Evolutionary conservation across 257 asterid genomes (phyloP).

Genomic region (Linaria vulgaris): DNA sequence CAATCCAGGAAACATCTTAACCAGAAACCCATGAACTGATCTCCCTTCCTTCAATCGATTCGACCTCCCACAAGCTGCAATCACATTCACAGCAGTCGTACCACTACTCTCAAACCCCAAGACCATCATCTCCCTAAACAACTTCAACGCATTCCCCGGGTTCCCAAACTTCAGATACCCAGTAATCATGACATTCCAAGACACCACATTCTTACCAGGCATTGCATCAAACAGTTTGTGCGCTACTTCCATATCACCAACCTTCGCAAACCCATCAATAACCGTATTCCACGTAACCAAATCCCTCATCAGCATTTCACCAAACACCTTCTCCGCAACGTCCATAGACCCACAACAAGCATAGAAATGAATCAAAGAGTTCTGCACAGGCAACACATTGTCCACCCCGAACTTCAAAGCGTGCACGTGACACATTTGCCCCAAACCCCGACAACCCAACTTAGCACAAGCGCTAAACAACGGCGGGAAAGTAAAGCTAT

Average conservation of each 20-base stretch:
- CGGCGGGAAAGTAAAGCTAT: constrained; percentile 63
- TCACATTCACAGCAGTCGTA: constrained; percentile 46
- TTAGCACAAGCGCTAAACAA: constrained; percentile 64
- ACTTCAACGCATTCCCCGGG: constrained; percentile 58
- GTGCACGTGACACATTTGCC: constrained; percentile 68
- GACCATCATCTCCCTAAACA: constrained; percentile 58
- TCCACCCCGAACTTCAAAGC: constrained; percentile 63
- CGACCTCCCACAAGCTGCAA: constrained; percentile 75
- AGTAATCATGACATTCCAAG: constrained; percentile 62
- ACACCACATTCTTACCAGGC: constrained; percentile 50
- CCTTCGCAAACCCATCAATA: constrained; percentile 44
- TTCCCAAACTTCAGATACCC: constrained; percentile 57
- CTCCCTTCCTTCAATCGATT: constrained; percentile 68
- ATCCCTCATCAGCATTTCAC: constrained; percentile 50
- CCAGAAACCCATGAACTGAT: constrained; percentile 59
- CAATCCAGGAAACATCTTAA: constrained; percentile 32
- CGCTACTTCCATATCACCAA: constrained; percentile 53
- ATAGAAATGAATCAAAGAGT: constrained; percentile 62
- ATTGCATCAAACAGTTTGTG: constrained; percentile 59
- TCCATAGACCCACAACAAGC: constrained; percentile 45
- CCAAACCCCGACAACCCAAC: constrained; percentile 43
- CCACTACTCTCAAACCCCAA: constrained; percentile 36
- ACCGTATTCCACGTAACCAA: constrained; percentile 63
- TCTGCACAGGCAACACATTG: constrained; percentile 52
- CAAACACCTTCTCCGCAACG: constrained; percentile 40